Evolutionary conservation across 371 early-diverging fungal genomes (phyloP), one percentile per base, ranked within the genome.

Genomic region (Parasitella parasitica): DNA sequence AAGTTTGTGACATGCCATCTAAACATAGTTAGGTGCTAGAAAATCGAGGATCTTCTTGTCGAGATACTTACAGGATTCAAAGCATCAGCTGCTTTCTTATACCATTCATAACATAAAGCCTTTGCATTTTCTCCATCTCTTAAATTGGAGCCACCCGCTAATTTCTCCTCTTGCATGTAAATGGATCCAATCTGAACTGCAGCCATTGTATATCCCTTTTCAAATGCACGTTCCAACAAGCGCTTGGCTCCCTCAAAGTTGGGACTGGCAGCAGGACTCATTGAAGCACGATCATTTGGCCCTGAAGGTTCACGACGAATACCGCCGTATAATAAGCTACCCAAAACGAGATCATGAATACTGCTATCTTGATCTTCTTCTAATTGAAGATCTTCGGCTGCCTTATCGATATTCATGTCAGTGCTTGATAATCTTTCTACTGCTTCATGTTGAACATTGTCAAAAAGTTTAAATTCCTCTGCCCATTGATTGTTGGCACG

Each of bases 1-100:
- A 5, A 75, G 41, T 59, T 86, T 86, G 67, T 86, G 86, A 67
- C 76, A 76, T 0, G 83, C 86, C 86, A 86, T 86, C 81, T 81
- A 66, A 1, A 18, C 5, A 18, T 16, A 20, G 26, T 49, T 49
- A 34, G 24, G n/a, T n/a, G 30, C 0, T 9, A 22, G n/a, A 13
- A 16, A 16, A 39, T 39, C 55, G 38, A 41, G 55, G 28, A 55
- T 26, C 7, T 43, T 56, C 54, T 56, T 39, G 3, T 9, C 24
- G n/a, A 38, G 13, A 32, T 7, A 46, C 70, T 71, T 81, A 81
- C 81, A 18, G 86, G 86, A 60, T 86, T 86, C 7, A 76, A 76
- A 30, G 54, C 49, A 34, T 78, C 73, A 7, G 83, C 84, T 38
- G 86, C 86, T 61, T 82, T 81, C 38, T 70, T 58, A 36, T 81